Evolutionary conservation across 306 rosid genomes (phyloP).

Genomic region (Acacia confusa): DNA sequence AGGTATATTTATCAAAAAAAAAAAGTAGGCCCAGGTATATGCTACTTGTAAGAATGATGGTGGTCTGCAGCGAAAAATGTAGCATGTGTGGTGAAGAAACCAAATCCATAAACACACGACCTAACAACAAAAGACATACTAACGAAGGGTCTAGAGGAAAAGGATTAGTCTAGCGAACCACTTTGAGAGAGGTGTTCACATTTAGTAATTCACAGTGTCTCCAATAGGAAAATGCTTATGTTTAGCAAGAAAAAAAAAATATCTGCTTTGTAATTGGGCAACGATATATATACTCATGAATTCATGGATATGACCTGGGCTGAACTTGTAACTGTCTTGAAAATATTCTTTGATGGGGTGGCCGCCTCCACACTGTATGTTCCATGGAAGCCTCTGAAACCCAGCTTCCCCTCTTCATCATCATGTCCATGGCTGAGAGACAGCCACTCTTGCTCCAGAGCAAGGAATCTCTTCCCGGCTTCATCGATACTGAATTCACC

Average conservation of each 20-base stretch:
- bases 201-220: no score
- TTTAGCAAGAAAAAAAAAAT: neutral
- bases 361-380: constrained; percentile 59
- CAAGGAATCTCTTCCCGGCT: constrained; percentile 71
- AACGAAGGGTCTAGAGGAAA: fast-evolving
- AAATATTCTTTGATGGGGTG: constrained; percentile 40
- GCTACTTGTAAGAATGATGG: no score
- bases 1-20: no score
- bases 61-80: no score
- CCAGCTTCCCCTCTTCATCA: constrained; percentile 53
- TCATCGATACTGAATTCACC: constrained; percentile 74
- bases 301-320: constrained; percentile 58
- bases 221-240: no score
- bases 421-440: constrained; percentile 59
- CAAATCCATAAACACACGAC: no score
- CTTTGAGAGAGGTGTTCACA: no score
- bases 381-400: constrained; percentile 85
- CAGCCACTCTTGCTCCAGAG: constrained; percentile 79
- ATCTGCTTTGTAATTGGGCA: neutral
- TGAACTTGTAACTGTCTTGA: constrained; percentile 57
- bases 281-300: constrained; percentile 27
- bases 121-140: no score
- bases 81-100: no score
- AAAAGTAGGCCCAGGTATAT: no score
- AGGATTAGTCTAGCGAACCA: no score